Conservation (phyloP, 2,329 filamentous ascomycete species). For the Fusarium compactum region DNA sequence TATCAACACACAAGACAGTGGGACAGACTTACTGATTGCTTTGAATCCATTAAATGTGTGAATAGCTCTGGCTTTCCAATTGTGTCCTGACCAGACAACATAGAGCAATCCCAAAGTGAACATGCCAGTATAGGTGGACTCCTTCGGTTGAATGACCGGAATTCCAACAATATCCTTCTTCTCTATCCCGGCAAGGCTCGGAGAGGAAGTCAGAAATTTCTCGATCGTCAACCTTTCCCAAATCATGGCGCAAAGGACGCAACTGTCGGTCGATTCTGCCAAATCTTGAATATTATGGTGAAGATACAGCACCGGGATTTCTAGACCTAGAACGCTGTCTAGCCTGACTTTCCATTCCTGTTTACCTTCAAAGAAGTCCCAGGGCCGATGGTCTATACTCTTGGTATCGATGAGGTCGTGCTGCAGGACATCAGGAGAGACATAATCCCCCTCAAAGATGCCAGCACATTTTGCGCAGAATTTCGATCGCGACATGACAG, state of each 20-base stretch:
- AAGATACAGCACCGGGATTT: neutral
- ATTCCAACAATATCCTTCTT: slow-evolving; percentile 9
- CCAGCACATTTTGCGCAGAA: slow-evolving; percentile 19
- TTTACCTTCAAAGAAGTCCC: neutral
- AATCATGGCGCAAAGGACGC: slow-evolving; percentile 36
- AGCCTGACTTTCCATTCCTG: slow-evolving; percentile 22
- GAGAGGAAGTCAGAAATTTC: neutral
- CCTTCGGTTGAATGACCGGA: slow-evolving; percentile 5
- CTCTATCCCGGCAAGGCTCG: slow-evolving; percentile 1
- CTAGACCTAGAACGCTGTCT: neutral
- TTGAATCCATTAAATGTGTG: slow-evolving; percentile 11
- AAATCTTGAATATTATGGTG: slow-evolving; percentile 21
- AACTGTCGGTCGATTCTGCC: slow-evolving; percentile 6
- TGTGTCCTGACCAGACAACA: neutral
- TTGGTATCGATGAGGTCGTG: slow-evolving; percentile 6
- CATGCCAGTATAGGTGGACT: neutral
- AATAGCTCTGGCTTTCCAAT: slow-evolving; percentile 3
- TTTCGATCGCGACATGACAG: neutral
- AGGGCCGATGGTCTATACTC: neutral
- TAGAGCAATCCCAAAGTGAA: slow-evolving; percentile 21
- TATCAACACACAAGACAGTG: accelerated
- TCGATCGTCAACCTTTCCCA: slow-evolving; percentile 20
- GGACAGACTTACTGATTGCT: slow-evolving; percentile 11
- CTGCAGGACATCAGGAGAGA: slow-evolving; percentile 9
- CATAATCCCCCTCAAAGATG: slow-evolving; percentile 29